Base-by-base conservation (phyloP, 805 yeast genomes). In the Millerozyma acaciae region DNA sequence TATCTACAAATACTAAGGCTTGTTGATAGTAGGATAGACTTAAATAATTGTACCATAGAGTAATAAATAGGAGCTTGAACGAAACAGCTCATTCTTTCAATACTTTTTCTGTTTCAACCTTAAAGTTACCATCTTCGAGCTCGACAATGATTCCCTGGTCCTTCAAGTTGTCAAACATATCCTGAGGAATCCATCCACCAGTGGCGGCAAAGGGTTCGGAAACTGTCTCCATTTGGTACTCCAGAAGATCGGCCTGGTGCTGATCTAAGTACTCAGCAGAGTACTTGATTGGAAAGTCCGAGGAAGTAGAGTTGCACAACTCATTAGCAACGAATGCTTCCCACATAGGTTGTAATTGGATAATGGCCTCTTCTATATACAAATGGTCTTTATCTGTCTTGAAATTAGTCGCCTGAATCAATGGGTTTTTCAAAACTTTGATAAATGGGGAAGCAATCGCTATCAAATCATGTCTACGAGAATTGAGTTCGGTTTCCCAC, bases 101-200 rank as follows among this genome's bases (percentile, higher is more conserved):
- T 10, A 45, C 45, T 33, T 53, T 54, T 10, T 55, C 60, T 31
- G 62, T 51, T 25, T 62, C 68, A 28, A 67, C 42, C 34, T 47
- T 50, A 44, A 48, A 60, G 44, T 62, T 51, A 12, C 76, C 75
- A 14, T 72, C 76, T 13, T 70, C 71, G 41, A 78, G 72, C 34
- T 75, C 56, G 13, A 50, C 77, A 36, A 90, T 66, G 36, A 81
- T 68, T 1, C 90, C 93, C 40, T 79, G 79, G 14, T 77, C 75
- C 25, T 78, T 58, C 48, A 86, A 68, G 30, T 75, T 74, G 21
- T 77, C 81, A 51, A 90, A 89, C 83, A 87, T 78, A 53, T 87
- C 95, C 53, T 87, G 96, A 12, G 97, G 96, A 37, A 93, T 75
- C 96, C 97, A 90, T 4, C 96, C 96, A 34, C 84, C 83, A 16